phyloP scores from a whole-genome alignment of 1,284 basidiomycete species.

The Malassezia nana region DNA sequence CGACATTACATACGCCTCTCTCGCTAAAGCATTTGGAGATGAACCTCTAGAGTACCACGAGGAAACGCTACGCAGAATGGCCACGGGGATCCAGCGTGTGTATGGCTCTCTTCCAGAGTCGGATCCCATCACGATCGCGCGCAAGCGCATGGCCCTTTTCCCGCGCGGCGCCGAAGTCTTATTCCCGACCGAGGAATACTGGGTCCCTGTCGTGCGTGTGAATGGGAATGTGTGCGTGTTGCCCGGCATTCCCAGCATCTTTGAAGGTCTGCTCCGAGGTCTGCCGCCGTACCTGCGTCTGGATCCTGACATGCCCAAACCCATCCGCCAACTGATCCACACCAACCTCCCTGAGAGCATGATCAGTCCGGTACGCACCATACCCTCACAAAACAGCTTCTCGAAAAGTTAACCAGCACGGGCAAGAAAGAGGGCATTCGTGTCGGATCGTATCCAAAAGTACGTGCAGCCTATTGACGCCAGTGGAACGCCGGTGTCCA shows the following conservation, averaged over 20 bases:
- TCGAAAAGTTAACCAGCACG: conserved; percentile 65
- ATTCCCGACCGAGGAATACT: conserved; percentile 49
- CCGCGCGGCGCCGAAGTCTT: conserved; percentile 32
- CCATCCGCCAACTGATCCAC: conserved; percentile 33
- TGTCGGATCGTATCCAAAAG: conserved; percentile 59
- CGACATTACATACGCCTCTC: conserved; percentile 70
- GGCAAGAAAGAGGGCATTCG: conserved; percentile 67
- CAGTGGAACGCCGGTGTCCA: conserved; percentile 57
- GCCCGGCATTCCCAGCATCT: conserved; percentile 78
- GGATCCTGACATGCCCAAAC: conserved; percentile 26
- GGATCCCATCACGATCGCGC: conserved; percentile 26
- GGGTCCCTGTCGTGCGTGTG: conserved; percentile 79
- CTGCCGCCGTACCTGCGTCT: conserved; percentile 56
- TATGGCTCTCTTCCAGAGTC: conserved; percentile 56
- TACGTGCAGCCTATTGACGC: background rate
- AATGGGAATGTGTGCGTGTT: conserved; percentile 75
- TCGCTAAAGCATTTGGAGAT: conserved; percentile 68
- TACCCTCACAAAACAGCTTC: conserved; percentile 55
- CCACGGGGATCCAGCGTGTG: conserved; percentile 52
- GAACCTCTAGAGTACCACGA: conserved; percentile 61
- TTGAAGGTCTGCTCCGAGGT: conserved; percentile 53
- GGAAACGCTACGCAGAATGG: conserved; percentile 72
- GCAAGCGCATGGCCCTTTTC: conserved; percentile 42
- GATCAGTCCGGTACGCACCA: conserved; percentile 51
- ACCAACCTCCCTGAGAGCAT: conserved; percentile 60